Evolutionary conservation across 106 monocot genomes (phyloP).

Genomic region (Iris macrosiphon): DNA sequence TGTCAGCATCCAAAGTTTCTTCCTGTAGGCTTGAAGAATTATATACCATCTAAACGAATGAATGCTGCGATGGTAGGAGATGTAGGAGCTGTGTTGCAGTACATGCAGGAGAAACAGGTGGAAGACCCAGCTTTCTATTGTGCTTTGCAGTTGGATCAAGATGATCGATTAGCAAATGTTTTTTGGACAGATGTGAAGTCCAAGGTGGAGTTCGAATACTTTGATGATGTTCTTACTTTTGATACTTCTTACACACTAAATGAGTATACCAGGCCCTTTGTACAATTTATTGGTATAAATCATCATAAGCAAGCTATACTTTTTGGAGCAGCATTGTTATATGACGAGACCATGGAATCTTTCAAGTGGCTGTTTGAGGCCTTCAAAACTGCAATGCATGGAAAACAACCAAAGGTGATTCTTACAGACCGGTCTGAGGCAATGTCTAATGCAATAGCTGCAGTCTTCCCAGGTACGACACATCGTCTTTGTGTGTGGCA

Average conservation of each 20-base stretch:
- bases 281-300: slow-evolving; percentile 26
- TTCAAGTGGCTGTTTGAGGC: slow-evolving; percentile 38
- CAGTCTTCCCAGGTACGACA: slow-evolving; percentile 16
- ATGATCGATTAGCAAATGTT: slow-evolving; percentile 17
- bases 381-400: slow-evolving; percentile 20
- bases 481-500: slow-evolving; percentile 34
- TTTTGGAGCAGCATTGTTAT: slow-evolving; percentile 32
- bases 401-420: slow-evolving; percentile 19
- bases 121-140: slow-evolving; percentile 28
- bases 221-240: slow-evolving; percentile 33
- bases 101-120: slow-evolving; percentile 18
- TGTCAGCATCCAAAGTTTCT: neutral
- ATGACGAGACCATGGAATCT: slow-evolving; percentile 23
- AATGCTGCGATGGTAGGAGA: slow-evolving; percentile 19
- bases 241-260: slow-evolving; percentile 21
- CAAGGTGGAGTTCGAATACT: slow-evolving; percentile 19
- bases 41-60: slow-evolving; percentile 13
- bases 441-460: slow-evolving; percentile 19
- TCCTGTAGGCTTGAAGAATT: slow-evolving; percentile 13
- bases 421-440: slow-evolving; percentile 14
- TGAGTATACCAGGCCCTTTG: slow-evolving; percentile 23
- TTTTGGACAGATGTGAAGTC: slow-evolving; percentile 41
- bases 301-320: slow-evolving; percentile 31
- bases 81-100: slow-evolving; percentile 32
- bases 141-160: slow-evolving; percentile 22